Conservation (phyloP, 2,329 filamentous ascomycete genomes). For the Hymenoscyphus fructigenus region DNA sequence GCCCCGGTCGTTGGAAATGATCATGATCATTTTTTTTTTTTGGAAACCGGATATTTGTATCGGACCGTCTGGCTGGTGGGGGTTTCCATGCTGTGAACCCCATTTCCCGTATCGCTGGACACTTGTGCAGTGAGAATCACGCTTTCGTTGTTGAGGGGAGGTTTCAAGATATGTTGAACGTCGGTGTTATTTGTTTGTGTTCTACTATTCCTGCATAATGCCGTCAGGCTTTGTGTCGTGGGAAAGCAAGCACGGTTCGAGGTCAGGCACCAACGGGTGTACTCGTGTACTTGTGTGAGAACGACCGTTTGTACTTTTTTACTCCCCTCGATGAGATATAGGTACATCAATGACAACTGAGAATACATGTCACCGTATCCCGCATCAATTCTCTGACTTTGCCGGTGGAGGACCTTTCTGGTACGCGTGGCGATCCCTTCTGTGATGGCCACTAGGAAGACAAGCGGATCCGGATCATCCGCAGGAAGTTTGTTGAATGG, state of each 20-base stretch:
- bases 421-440: background rate
- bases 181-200: constrained; percentile 6
- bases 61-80: too few species aligned
- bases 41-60: too few species aligned
- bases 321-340: background rate
- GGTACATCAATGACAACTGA: background rate
- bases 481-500: background rate
- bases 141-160: background rate
- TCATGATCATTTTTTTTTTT: too few species aligned
- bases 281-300: background rate
- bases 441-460: background rate
- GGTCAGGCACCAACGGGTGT: background rate
- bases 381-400: background rate
- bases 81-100: too few species aligned
- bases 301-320: background rate
- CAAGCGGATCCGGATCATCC: constrained; percentile 6
- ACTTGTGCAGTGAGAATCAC: too few species aligned
- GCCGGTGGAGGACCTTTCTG: background rate
- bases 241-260: background rate
- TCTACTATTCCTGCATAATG: constrained; percentile 6
- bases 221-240: constrained; percentile 5
- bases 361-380: background rate
- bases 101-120: too few species aligned
- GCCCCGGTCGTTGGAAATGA: too few species aligned
- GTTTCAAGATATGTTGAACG: constrained; percentile 12